Base-by-base conservation (phyloP, 2,329 filamentous ascomycete species). In the Sporothrix inflata region DNA sequence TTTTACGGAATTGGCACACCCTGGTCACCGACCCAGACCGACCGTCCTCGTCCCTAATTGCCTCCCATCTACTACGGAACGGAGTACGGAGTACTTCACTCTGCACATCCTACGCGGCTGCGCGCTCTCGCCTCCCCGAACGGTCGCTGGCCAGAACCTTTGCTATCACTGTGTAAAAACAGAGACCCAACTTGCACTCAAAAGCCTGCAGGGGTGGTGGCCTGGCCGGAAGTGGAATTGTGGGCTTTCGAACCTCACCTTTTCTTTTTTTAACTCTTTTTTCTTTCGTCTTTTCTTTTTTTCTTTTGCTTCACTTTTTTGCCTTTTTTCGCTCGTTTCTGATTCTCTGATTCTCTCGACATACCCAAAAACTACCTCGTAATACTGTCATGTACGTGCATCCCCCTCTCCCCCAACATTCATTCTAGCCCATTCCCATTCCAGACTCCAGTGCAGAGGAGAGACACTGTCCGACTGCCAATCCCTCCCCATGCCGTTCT, bases 221-320 rank as follows among this genome's bases (percentile, higher is more conserved):
- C 61, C 70, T 57, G 67, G 68, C 68, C 68, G 71, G 71, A 72
- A 70, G 53, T 69, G 24, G 60, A 70, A 65, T 65, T 70, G 67
- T 73, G 53, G 65, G 57, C 69, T 71, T 70, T 21, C 19, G n/a
- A 24, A 42, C 65, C 30, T 71, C 34, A 38, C 19, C n/a, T 19
- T 30, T 21, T 16, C 8, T 68, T 24, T 55, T 21, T 69, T 63
- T 11, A 16, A n/a, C 34, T 65, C 9, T 49, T 24, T 12, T 45
- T 61, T 27, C 40, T 51, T 47, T 65, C 47, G 42, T 63, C 30
- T 38, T 24, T 40, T 42, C 21, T 27, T 5, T 24, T 55, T 42
- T 8, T 21, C 42, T 38, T 51, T 69, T 19, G 47, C 27, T 67
- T 49, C 40, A 9, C 40, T n/a, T 27, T 34, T 14, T n/a, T 51